These are phyloP conservation scores for Epichloe coenophiala DNA, from an alignment of 2,329 filamentous ascomycete genomes.

Conservation along the genomic window DNA sequence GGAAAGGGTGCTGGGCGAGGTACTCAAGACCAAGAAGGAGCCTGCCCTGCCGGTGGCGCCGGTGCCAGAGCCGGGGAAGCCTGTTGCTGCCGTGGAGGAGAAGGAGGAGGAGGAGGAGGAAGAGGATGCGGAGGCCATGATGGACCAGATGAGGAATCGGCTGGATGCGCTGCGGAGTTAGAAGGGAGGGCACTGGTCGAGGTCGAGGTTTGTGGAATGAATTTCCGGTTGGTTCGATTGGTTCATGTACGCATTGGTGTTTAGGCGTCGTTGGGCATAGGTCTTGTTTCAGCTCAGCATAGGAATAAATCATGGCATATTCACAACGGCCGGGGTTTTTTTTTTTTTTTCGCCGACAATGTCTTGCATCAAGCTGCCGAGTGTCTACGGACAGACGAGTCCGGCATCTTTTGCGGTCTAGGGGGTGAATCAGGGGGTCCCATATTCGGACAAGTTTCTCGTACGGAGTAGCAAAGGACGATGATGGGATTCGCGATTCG, in stretches of 20 bases:
- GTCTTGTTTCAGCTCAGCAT: background rate
- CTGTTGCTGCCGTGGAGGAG: conserved; percentile 34
- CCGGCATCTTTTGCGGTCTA: no score
- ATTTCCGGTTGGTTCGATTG: background rate
- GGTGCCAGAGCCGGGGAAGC: conserved; percentile 33
- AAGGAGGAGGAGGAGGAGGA: conserved; percentile 49
- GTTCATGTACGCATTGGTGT: background rate
- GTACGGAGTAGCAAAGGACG: no score
- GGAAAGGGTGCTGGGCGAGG: conserved; percentile 83
- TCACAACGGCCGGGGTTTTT: background rate
- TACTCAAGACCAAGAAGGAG: conserved; percentile 70
- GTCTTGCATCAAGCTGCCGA: no score
- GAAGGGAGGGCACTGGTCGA: background rate
- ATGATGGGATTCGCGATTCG: no score
- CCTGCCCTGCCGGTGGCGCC: conserved; percentile 41
- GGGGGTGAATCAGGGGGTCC: no score
- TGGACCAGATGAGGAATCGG: conserved; percentile 87
- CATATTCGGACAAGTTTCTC: no score
- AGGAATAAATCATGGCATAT: background rate
- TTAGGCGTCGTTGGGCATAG: background rate
- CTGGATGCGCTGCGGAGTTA: conserved; percentile 84
- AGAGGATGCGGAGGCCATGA: conserved; percentile 66
- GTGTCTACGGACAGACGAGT: no score
- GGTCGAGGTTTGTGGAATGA: background rate
- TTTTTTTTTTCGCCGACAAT: no score